Evolutionary conservation across 768 basidiomycete species (phyloP).

Genomic region (Tulasnella sp.): DNA sequence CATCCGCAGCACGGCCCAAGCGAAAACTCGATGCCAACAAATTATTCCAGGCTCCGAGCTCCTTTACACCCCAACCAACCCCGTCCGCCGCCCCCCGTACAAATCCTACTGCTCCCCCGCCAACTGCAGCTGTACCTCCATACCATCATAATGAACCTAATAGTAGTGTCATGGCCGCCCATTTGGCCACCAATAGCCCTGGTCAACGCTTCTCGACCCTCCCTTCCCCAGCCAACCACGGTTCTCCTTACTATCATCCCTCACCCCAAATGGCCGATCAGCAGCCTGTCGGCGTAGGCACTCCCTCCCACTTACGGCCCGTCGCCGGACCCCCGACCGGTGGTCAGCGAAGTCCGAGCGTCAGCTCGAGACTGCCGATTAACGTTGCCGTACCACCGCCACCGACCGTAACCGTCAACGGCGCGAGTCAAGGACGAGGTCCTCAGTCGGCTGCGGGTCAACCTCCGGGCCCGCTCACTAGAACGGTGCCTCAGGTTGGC

Average conservation of each 20-base stretch:
- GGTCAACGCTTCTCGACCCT: conserved; percentile 25
- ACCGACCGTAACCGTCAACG: not conserved
- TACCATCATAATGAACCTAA: conserved; percentile 29
- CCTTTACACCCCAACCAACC: conserved; percentile 21
- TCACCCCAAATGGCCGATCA: conserved; percentile 33
- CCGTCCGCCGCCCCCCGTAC: conserved; percentile 25
- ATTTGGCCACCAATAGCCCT: not conserved
- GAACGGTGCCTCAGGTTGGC: not conserved
- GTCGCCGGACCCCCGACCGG: not conserved
- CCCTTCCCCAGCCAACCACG: conserved; percentile 36
- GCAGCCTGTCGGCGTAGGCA: conserved; percentile 37
- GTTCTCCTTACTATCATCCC: conserved; percentile 27
- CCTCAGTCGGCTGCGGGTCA: not conserved
- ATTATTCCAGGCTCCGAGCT: conserved; percentile 33
- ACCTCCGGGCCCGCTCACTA: not conserved
- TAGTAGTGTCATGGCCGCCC: conserved; percentile 27
- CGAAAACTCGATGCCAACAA: conserved; percentile 38
- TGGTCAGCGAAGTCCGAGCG: not conserved
- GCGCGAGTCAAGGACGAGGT: not conserved
- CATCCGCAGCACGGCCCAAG: conserved; percentile 27
- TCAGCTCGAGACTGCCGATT: not conserved
- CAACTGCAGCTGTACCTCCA: conserved; percentile 52
- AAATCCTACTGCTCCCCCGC: conserved; percentile 33
- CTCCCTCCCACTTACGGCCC: conserved; percentile 42
- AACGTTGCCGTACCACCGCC: not conserved